Evolutionary conservation across 148 eudicot species (phyloP), one percentile per base, ranked within the genome.

Genomic region (Rhododendron mucronatum): DNA sequence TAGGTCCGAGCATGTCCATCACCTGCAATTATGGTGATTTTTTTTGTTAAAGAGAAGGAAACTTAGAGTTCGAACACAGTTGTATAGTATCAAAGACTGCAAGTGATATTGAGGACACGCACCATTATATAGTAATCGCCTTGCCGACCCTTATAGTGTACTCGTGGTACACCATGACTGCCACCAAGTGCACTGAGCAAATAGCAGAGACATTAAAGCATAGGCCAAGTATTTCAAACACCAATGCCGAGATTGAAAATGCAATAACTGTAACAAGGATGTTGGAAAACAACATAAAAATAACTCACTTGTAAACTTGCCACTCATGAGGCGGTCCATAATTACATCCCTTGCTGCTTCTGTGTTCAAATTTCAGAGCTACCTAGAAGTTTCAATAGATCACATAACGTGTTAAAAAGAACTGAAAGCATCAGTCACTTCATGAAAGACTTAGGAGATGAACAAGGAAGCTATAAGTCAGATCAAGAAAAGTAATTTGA

Each of bases 1-100:
- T 96, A 30, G 99, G 99, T 44, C 99, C 99, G 44, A 96, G 95
- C 94, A 96, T 95, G 85, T 95, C 99, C 99, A 96, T 95, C 79
- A 96, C 98, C 98, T 96, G 93, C 39, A 90, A 77, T 76, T 14
- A 86, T 53, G 55, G n/a, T 45, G 13, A 23, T 0, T 26, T 73
- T 28, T 47, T 41, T 6, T 55, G 65, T 83, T 63, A 78, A 82
- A 15, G 45, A 83, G 78, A 67, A 75, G 61, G 73, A 14, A 28
- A 69, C 15, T 44, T 8, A 63, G 47, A 37, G 45, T 61, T 45
- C 23, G 1, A 73, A 69, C 71, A 12, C 14, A 50, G 28, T 23
- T 4, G 87, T 2, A 51, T 26, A 14, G 33, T 20, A 63, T 37
- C 55, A 18, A 80, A 86, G 26, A 47, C 39, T 59, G 51, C 76